Evolutionary conservation across 2,329 filamentous ascomycete genomes (phyloP).

Genomic region (Colletotrichum musicola): DNA sequence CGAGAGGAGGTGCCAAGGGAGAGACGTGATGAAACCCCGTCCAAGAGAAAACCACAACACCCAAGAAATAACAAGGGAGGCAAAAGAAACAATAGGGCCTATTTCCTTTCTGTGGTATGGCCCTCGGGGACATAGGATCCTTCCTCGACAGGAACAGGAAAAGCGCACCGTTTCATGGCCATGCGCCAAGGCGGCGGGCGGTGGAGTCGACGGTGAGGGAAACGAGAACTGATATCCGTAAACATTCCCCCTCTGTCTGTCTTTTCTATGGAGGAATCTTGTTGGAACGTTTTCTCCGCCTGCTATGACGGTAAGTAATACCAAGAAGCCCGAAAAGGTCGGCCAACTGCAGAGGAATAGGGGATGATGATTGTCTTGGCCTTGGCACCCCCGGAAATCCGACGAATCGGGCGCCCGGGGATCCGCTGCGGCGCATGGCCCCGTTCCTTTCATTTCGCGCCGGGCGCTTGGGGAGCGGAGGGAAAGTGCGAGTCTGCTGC

Average conservation of each 20-base stretch:
- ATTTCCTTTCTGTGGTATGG: neutral
- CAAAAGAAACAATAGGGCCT: neutral
- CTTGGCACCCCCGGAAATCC: conserved; percentile 1
- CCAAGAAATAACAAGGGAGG: neutral
- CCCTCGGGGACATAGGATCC: too few species aligned
- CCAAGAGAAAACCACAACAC: conserved; percentile 2
- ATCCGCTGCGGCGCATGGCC: conserved; percentile 18
- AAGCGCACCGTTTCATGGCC: conserved; percentile 19
- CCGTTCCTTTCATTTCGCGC: conserved; percentile 27
- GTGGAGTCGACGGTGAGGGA: neutral
- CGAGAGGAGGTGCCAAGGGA: neutral
- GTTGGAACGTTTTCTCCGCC: too few species aligned
- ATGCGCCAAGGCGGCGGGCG: conserved; percentile 28
- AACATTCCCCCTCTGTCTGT: neutral
- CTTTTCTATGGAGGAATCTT: too few species aligned
- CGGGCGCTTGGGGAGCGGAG: neutral
- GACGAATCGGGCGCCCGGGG: conserved; percentile 9
- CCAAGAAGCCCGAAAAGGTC: neutral
- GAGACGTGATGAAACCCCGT: neutral
- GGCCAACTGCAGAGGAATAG: neutral
- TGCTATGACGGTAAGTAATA: too few species aligned
- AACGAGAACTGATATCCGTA: neutral
- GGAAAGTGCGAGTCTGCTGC: neutral
- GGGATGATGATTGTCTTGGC: neutral
- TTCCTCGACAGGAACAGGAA: conserved; percentile 6